Evolutionary conservation across 805 yeast species (phyloP), one percentile per base, ranked within the genome.

Genomic region (Debaryomyces castellii): DNA sequence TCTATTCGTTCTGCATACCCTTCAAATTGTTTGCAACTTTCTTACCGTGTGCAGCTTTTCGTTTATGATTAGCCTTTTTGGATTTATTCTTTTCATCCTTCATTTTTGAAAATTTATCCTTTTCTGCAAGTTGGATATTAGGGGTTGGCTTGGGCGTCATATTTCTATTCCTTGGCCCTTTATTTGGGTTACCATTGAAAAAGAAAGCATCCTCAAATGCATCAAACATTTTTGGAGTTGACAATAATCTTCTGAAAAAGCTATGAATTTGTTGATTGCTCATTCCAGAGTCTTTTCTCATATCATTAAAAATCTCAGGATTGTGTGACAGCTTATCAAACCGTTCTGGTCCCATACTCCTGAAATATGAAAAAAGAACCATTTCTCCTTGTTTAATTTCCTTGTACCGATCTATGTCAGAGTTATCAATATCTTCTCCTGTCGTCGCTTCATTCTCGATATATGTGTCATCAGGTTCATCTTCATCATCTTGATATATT

Each of bases 231-330:
- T 73, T 71, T 0, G 94, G 89, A 36, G 82, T 78, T 54, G 78
- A 79, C 42, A 80, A 74, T 16, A 90, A 60, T 85, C 87, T 85
- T 45, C 86, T 69, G 1, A 85, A 85, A 97, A 97, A 92, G 0
- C 96, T 96, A 71, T 91, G 97, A 40, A 92, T 81, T 60, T 89
- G 96, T 58, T 89, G n/a, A n/a, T n/a, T n/a, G n/a, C n/a, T n/a
- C n/a, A n/a, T n/a, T n/a, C n/a, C n/a, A n/a, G n/a, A n/a, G n/a
- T n/a, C n/a, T n/a, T n/a, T 53, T 51, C 75, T 79, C 59, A 89
- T 67, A 21, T 73, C 75, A 25, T 69, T 64, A 43, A 96, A 71
- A 8, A 25, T 25, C n/a, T 25, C 34, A 28, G 14, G n/a, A n/a
- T 14, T 14, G 16, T 28, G 10, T 23, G 9, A n/a, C n/a, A n/a